Percentiles rank a stretch among this genome's conserved stretches.
Evolutionary conservation across 257 asterid species (phyloP).

Genomic region (Solanum chmielewskii): DNA sequence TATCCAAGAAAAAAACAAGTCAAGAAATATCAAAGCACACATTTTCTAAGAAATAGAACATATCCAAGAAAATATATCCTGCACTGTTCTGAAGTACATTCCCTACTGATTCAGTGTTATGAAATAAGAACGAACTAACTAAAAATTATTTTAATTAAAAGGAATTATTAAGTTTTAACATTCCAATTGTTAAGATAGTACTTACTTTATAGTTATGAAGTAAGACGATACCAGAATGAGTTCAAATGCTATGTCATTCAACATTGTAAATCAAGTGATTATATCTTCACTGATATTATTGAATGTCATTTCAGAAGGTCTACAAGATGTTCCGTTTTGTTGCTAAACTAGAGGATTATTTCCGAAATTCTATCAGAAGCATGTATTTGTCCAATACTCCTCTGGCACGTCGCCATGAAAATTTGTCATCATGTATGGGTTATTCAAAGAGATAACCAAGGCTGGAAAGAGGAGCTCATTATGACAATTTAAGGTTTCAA

Average conservation of each 20-base stretch:
- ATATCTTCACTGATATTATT: neutral
- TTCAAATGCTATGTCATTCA: neutral
- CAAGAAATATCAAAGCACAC: neutral
- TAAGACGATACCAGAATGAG: neutral
- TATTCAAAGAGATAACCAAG: neutral
- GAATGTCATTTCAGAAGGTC: neutral
- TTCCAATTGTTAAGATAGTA: neutral
- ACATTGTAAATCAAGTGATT: neutral
- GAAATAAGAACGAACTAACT: neutral
- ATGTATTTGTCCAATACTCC: neutral
- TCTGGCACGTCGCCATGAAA: neutral
- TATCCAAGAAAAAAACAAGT: neutral
- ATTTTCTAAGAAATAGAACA: neutral
- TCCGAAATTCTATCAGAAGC: neutral
- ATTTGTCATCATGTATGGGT: neutral
- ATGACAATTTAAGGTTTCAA: neutral
- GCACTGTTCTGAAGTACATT: neutral
- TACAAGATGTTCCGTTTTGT: neutral
- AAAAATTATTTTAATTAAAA: neutral
- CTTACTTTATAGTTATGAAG: neutral
- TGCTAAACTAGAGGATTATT: neutral
- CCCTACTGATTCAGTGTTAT: neutral
- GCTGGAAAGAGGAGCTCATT: neutral
- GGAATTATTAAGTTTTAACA: neutral
- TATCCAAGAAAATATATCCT: neutral